Percentiles rank a stretch among this genome's conserved stretches.
phyloP scores from a whole-genome alignment of 495 filamentous ascomycete genomes.

The Parachaetomium inaequale region DNA sequence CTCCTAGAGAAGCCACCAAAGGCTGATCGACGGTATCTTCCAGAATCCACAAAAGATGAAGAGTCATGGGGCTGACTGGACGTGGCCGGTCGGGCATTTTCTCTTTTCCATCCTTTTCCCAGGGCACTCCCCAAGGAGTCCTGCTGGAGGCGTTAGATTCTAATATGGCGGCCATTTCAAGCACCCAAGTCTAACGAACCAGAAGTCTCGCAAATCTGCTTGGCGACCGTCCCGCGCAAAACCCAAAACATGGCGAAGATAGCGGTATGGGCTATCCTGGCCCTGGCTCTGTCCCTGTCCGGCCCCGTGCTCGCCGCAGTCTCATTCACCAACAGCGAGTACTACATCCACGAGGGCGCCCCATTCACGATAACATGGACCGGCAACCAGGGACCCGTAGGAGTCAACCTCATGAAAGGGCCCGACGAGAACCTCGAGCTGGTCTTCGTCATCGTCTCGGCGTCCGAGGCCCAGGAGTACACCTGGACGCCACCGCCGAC shows the following conservation, averaged over 20 bases:
- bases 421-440: slow-evolving; percentile 8
- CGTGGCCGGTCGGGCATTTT: no score
- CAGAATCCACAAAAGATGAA: no score
- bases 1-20: no score
- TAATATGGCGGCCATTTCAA: no score
- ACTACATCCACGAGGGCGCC: slow-evolving; percentile 2
- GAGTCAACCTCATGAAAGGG: slow-evolving; percentile 11
- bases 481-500: slow-evolving; percentile 14
- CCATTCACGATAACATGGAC: slow-evolving; percentile 14
- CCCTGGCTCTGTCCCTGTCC: not conserved
- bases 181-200: no score
- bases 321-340: slow-evolving; percentile 13
- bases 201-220: not conserved
- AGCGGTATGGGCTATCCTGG: not conserved
- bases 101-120: no score
- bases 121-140: no score
- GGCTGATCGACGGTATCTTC: no score
- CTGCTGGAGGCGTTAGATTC: no score
- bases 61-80: no score
- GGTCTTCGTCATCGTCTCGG: not conserved
- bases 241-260: not conserved
- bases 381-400: slow-evolving; percentile 7
- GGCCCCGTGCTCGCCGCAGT: slow-evolving; percentile 3
- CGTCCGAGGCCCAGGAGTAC: not conserved
- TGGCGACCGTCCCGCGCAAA: not conserved